Base-by-base conservation (phyloP, 2,329 filamentous ascomycete genomes). In the Rhinocladiella similis region DNA sequence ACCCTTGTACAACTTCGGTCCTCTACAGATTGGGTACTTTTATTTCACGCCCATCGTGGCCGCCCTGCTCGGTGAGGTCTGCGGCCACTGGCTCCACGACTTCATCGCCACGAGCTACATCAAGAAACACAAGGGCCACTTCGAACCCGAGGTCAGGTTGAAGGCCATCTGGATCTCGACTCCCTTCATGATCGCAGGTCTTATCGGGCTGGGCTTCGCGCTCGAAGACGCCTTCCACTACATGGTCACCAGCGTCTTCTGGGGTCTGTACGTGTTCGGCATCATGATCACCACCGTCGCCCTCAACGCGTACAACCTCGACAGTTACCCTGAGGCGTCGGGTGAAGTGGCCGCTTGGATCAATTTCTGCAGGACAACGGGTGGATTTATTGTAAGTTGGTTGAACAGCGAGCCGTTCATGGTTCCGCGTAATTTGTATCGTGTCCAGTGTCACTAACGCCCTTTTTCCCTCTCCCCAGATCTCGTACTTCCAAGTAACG, bases 1-100 rank as follows among this genome's bases (percentile, higher is more conserved):
- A 1, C 76, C 76, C 0, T 67, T 80, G 3, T 83, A 83, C 63
- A 72, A 74, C 10, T 82, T 83, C 64, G 77, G 74, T 0, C 72
- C 75, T 0, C 74, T 74, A 45, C 73, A 78, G 50, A 78, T 83
- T 47, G 82, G 77, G 1, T 77, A 74, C 60, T 82, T 85, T 65
- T 84, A 85, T 69, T 84, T 85, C 66, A 79, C 81, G 0, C 80
- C 80, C 2, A 74, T 85, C 22, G 75, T 83, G 1, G 82, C 76
- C 3, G 76, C 79, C 2, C 65, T 82, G 13, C 67, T 85, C 0
- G 83, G 82, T 22, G 80, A 83, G 69, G 53, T 78, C 0, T 66
- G 72, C 3, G 82, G 83, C 5, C 83, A 84, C 67, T 83, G 76
- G 75, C 69, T 84, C 5, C 80, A 85, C 67, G 82, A 85, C 60